Base-by-base conservation (phyloP, 140 eudicot genomes). In the Erigeron philadelphicus region DNA sequence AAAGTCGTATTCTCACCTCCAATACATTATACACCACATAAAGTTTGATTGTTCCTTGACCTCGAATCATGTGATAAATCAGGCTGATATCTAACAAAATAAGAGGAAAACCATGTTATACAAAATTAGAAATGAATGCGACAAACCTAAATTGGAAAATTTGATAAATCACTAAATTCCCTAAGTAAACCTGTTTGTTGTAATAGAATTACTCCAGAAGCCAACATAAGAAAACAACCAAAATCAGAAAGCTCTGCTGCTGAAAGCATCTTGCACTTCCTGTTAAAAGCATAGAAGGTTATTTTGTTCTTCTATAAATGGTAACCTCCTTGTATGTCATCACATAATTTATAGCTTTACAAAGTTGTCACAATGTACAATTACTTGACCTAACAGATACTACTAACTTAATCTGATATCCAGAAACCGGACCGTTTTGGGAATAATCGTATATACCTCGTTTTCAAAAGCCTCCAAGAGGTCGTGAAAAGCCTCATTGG, bases 31-130 rank as follows among this genome's bases (percentile, higher is more conserved):
- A 92, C 73, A 92, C 95, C 53, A 92, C 98, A 67, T 92, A 92
- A 16, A 92, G 93, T 64, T 92, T 92, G 72, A 92, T 83, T 6
- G 86, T 86, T 72, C 95, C 96, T 86, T 92, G 98, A 75, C 98
- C 98, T 66, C 98, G 93, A 68, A 92, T 92, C 96, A 92, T 92
- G 83, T 92, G 98, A 82, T 92, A 92, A 63, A 92, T 92, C 38
- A 89, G 80, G 84, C 98, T 92, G 80, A 92, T 92, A 86, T 92
- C 98, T 92, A 86, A 64, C 52, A 69, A 64, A 74, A 77, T 15
- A 52, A 48, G 7, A 9, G 21, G 31, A 45, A 35, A 21, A 60
- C 69, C 19, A 18, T 19, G 68, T 70, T 38, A 44, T 54, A 61
- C 7, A 71, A 47, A 64, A 66, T 64, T 70, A 77, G 78, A 17